Base-by-base conservation (phyloP, 768 basidiomycete species). In the Tulasnella sp. region DNA sequence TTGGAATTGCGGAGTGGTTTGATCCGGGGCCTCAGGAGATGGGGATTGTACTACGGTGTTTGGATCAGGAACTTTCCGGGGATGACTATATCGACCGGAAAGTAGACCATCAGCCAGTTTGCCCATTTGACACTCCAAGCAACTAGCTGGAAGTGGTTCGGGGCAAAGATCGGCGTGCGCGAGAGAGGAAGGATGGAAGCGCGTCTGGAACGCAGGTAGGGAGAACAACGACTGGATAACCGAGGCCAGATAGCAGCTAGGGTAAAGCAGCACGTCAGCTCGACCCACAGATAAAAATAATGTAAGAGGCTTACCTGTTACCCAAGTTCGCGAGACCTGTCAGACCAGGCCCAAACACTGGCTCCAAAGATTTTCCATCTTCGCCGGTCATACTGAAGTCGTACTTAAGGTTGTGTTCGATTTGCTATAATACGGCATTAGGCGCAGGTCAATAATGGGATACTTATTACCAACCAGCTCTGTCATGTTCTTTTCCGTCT, bases 211-310 rank as follows among this genome's bases (percentile, higher is more conserved):
- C 0, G 90, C 82, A 0, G 92, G 89, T 3, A 99, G 89, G 2
- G 95, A 87, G 86, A 98, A 97, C 1, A 98, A 81, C 0, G 91
- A 90, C 85, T 99, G 97, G 0, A 99, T 85, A 16, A 95, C 92
- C 0, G 96, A 98, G 1, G 97, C 95, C 92, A 99, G 97, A 87
- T 99, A 99, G 85, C 97, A 99, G 84, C 96, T 96, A 80, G n/a
- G 24, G 58, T 39, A 18, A 34, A 2, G 24, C 31, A 31, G 31
- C 9, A 38, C 38, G 44, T 39, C 38, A 5, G 56, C 73, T 14
- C 14, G 42, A 56, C 38, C 16, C 31, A 44, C 62, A 36, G 48
- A 46, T 56, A 52, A n/a, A 79, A n/a, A 77, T 81, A 10, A 82
- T 39, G 24, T 12, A 24, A 68, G 27, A 46, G 0, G 68, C 86